These are phyloP conservation scores for Dothiorella sarmentorum DNA, from an alignment of 2,329 filamentous ascomycete genomes.

Conservation along the genomic window DNA sequence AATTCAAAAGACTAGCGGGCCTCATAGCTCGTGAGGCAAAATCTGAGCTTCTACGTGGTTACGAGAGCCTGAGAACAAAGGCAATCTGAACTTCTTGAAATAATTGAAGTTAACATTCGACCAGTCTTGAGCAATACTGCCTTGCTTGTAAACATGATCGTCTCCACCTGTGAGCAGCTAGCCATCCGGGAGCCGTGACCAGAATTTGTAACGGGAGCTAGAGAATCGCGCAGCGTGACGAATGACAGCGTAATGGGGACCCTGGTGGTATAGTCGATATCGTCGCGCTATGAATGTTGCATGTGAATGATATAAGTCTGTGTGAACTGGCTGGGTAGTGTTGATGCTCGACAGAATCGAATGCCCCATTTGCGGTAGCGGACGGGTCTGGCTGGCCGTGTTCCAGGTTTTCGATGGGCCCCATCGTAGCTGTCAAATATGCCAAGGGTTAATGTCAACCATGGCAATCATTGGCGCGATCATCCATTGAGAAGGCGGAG, in stretches of 20 bases:
- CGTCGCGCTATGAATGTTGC: not conserved
- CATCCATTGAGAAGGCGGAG: slow-evolving; percentile 40
- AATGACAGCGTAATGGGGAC: not conserved
- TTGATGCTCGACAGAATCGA: not conserved
- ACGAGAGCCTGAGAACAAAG: not conserved
- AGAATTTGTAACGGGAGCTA: not conserved
- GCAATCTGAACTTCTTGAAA: not conserved
- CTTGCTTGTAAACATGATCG: no score
- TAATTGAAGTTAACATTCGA: no score
- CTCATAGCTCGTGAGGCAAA: no score
- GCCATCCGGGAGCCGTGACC: no score
- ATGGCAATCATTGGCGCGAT: not conserved
- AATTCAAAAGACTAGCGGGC: no score
- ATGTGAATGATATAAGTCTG: not conserved
- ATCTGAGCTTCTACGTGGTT: no score
- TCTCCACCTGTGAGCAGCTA: no score
- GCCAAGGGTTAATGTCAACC: not conserved
- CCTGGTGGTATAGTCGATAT: not conserved
- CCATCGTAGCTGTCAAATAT: not conserved
- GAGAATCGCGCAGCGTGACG: slow-evolving; percentile 6
- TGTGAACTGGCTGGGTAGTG: not conserved
- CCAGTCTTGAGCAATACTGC: no score
- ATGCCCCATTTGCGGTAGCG: not conserved
- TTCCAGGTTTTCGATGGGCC: not conserved
- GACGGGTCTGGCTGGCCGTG: not conserved